A percentile compares a stretch with the other conserved stretches of the same genome.
These are phyloP conservation scores for Apostasia ramifera DNA, from an alignment of 106 monocot genomes.

Conservation along the genomic window DNA sequence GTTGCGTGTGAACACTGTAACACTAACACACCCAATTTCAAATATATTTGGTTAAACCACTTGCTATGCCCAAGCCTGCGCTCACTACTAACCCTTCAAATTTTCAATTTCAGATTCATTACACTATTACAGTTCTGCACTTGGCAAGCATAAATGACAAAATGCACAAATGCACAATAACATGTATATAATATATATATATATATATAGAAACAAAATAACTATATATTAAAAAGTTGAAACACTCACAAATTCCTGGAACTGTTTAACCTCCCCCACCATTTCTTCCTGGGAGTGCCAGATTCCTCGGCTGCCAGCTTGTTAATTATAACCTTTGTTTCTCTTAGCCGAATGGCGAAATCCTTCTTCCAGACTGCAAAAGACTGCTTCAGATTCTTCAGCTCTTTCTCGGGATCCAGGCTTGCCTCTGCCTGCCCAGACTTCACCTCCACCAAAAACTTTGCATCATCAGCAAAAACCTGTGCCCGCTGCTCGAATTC, in stretches of 20 bases:
- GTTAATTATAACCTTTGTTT: constrained; percentile 47
- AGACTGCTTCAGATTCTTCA: constrained; percentile 59
- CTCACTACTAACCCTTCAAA: too few relatives aligned
- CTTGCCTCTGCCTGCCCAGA: constrained; percentile 72
- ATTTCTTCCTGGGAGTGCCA: constrained; percentile 33
- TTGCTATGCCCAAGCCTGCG: too few relatives aligned
- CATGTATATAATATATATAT: too few relatives aligned
- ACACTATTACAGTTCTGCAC: too few relatives aligned
- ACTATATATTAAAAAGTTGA: too few relatives aligned
- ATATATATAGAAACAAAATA: too few relatives aligned
- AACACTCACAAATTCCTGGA: constrained; percentile 23
- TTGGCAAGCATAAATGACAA: too few relatives aligned
- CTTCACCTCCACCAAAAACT: constrained; percentile 88
- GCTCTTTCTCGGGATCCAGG: constrained; percentile 73
- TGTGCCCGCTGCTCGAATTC: constrained; percentile 71
- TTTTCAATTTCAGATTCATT: too few relatives aligned
- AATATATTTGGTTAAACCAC: too few relatives aligned
- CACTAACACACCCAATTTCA: too few relatives aligned
- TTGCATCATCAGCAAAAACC: constrained; percentile 70
- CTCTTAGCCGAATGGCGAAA: constrained; percentile 39
- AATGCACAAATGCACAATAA: too few relatives aligned
- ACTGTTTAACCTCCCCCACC: constrained; percentile 69
- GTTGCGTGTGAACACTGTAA: too few relatives aligned
- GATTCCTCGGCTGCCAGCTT: constrained; percentile 35
- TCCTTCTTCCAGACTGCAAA: constrained; percentile 93